Evolutionary conservation across 495 filamentous ascomycete genomes (phyloP).

Genomic region (Lasiosphaeria hispida): DNA sequence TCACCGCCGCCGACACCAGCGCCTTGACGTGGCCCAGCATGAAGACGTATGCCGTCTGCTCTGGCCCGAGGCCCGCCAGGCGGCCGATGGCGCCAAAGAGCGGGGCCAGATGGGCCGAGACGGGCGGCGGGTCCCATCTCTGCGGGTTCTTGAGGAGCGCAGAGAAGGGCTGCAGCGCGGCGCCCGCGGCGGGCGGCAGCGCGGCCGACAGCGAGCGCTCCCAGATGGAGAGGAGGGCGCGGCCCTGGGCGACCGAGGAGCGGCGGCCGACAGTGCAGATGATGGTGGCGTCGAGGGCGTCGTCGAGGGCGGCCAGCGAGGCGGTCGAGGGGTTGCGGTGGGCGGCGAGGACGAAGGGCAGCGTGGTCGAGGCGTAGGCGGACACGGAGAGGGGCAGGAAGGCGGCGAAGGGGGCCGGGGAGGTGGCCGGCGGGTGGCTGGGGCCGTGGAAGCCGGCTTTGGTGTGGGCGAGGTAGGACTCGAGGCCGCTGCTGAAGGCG

Average conservation of each 20-base stretch:
- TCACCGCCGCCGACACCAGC: slow-evolving; percentile 81
- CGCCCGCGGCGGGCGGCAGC: slow-evolving; percentile 2
- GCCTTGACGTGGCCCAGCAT: slow-evolving; percentile 86
- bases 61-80: slow-evolving; percentile 58
- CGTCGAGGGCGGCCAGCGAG: slow-evolving; percentile 64
- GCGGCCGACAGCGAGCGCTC: slow-evolving; percentile 62
- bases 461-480: slow-evolving; percentile 88
- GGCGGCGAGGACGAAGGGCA: slow-evolving; percentile 82
- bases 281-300: slow-evolving; percentile 79
- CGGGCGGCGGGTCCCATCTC: slow-evolving; percentile 28
- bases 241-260: slow-evolving; percentile 78
- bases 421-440: not conserved
- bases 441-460: slow-evolving; percentile 26
- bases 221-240: slow-evolving; percentile 86
- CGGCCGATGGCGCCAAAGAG: slow-evolving; percentile 73
- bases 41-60: slow-evolving; percentile 79
- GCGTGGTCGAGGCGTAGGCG: slow-evolving; percentile 71
- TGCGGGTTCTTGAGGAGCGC: slow-evolving; percentile 26
- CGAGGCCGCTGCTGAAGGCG: slow-evolving; percentile 90
- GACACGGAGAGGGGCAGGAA: slow-evolving; percentile 79
- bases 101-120: slow-evolving; percentile 70
- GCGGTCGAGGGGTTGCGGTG: slow-evolving; percentile 56
- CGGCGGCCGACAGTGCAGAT: slow-evolving; percentile 84
- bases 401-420: slow-evolving; percentile 55
- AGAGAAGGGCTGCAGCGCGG: slow-evolving; percentile 34